phyloP scores from a whole-genome alignment of 305 asterid genomes.

The Ajuga reptans region DNA sequence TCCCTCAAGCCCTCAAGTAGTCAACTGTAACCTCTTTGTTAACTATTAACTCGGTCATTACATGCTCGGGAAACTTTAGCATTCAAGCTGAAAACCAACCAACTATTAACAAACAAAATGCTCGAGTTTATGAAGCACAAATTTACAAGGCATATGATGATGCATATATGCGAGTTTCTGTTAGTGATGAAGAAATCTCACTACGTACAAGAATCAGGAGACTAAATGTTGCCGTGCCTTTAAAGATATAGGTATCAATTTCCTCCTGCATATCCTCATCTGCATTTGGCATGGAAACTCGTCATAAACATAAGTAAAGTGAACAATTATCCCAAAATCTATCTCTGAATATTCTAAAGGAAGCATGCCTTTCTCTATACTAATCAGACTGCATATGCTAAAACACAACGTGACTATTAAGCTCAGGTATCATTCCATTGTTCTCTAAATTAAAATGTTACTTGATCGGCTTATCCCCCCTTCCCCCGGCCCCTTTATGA shows the following conservation, averaged over 20 bases:
- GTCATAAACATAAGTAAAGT: constrained; percentile 22
- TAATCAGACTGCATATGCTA: not conserved
- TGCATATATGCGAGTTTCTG: not conserved
- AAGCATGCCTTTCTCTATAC: not conserved
- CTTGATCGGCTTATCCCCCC: too few species aligned
- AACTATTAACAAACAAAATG: not conserved
- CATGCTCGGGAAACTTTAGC: not conserved
- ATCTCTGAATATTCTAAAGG: not conserved
- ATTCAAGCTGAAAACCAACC: not conserved
- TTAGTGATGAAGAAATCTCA: constrained; percentile 7
- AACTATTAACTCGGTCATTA: not conserved
- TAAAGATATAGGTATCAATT: constrained; percentile 57
- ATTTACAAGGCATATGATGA: not conserved
- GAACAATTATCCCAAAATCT: not conserved
- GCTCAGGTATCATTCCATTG: not conserved
- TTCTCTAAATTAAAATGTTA: not conserved
- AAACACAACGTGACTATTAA: not conserved
- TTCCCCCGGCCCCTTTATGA: too few species aligned
- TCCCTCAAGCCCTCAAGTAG: not conserved
- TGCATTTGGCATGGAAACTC: constrained; percentile 33
- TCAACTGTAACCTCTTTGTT: not conserved
- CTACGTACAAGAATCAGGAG: constrained; percentile 68
- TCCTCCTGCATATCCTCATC: constrained; percentile 87
- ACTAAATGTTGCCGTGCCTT: constrained; percentile 63
- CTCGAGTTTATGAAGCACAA: constrained; percentile 7